Evolutionary conservation across 148 eudicot species (phyloP), one percentile per base, ranked within the genome.

Genomic region (Camellia lanceoleosa): DNA sequence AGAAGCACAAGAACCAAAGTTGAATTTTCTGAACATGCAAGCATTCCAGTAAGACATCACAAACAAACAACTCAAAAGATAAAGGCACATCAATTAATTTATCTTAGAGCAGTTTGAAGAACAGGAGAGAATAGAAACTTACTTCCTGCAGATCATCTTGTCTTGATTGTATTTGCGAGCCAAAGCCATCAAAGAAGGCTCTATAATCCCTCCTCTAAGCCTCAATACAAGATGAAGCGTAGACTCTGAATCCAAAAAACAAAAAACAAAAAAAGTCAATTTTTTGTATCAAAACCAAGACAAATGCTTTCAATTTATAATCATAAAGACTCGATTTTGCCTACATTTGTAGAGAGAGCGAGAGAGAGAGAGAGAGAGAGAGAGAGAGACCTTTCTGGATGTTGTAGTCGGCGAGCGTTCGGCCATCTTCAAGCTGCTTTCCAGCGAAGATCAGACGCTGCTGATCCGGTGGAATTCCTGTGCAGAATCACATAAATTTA

Each of bases 81-180:
- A 68, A 16, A 42, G 15, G 38, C 9, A 43, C 41, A 68, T 16
- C 15, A 68, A 68, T 64, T 64, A 30, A 11, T 7, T 14, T 42
- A n/a, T 11, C 19, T 11, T 6, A 69, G 10, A 43, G 47, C 73
- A 43, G n/a, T 5, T n/a, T 0, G 9, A 14, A 43, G 58, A 46
- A 52, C 7, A 61, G 44, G 19, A 54, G n/a, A 42, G 5, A 10
- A 61, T 2, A 74, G 38, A 49, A 44, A 47, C 86, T 51, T 82
- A 86, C 87, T 78, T 84, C 82, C 90, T 74, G 61, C 90, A 86
- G 56, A 88, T 78, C 85, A 44, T 79, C 83, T 88, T 86, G 62
- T 88, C 74, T 51, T 86, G 87, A 5, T 78, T 86, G 38, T 30
- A 30, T 30, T 30, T 30, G 38, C 38, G 38, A 30, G 38, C 38